phyloP scores from a whole-genome alignment of 2,329 filamentous ascomycete species.

The Ilyonectria robusta region DNA sequence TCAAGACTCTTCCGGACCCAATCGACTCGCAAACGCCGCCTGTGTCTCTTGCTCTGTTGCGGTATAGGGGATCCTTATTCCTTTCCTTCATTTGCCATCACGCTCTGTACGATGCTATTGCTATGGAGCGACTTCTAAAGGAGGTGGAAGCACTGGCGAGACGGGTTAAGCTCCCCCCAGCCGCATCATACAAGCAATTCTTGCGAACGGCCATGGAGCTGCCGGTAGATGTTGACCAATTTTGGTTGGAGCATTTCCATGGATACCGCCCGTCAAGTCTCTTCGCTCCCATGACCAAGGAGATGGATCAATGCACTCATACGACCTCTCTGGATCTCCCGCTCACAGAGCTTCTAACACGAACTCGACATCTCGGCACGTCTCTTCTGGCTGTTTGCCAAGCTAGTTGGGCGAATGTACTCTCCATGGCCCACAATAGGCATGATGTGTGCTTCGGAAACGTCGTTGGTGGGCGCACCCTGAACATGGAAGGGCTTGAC shows the following conservation, averaged over 20 bases:
- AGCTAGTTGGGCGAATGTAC: constrained; percentile 77
- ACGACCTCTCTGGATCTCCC: constrained; percentile 52
- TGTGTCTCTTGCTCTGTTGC: constrained; percentile 61
- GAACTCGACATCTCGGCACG: constrained; percentile 66
- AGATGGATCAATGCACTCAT: constrained; percentile 49
- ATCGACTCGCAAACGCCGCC: constrained; percentile 63
- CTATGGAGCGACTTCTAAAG: constrained; percentile 76
- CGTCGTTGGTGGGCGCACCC: constrained; percentile 82
- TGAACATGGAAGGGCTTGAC: constrained; percentile 76
- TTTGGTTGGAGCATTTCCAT: constrained; percentile 75
- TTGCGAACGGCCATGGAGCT: constrained; percentile 70
- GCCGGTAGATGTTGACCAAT: constrained; percentile 66
- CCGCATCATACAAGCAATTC: constrained; percentile 74
- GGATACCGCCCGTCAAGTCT: constrained; percentile 58
- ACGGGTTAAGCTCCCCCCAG: constrained; percentile 60
- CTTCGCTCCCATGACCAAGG: constrained; percentile 40
- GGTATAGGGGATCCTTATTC: constrained; percentile 49
- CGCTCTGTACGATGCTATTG: constrained; percentile 88
- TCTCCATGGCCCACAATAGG: constrained; percentile 69
- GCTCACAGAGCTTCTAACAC: constrained; percentile 62
- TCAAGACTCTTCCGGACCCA: constrained; percentile 53
- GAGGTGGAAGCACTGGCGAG: constrained; percentile 76
- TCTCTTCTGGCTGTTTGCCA: constrained; percentile 80
- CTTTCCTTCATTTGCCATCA: constrained; percentile 77
- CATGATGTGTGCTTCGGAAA: constrained; percentile 89